Conservation (phyloP, 2,329 filamentous ascomycete species). For the Colletotrichum zoysiae region DNA sequence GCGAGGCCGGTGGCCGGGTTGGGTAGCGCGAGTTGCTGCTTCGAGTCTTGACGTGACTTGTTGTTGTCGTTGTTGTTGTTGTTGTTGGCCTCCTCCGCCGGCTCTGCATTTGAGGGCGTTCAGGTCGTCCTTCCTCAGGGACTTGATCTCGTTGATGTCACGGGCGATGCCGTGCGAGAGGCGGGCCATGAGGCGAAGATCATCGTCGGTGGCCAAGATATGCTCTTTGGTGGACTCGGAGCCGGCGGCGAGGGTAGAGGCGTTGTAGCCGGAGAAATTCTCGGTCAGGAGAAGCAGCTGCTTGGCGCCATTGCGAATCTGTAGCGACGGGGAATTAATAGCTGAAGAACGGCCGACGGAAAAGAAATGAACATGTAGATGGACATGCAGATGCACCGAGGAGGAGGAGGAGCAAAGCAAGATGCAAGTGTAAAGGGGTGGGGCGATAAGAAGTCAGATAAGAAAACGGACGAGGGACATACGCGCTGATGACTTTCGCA, state of each 20-base stretch:
- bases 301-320: slow-evolving; percentile 34
- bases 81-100: not conserved
- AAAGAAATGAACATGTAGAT: too few relatives aligned
- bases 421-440: not conserved
- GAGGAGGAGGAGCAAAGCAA: not conserved
- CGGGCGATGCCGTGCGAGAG: slow-evolving; percentile 38
- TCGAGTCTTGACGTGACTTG: not conserved
- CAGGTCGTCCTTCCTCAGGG: slow-evolving; percentile 18
- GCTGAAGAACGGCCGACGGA: not conserved
- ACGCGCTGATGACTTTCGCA: slow-evolving; percentile 39
- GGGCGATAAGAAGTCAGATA: not conserved
- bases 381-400: not conserved
- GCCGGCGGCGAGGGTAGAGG: slow-evolving; percentile 4
- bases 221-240: slow-evolving; percentile 15
- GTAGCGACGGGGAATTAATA: rapidly evolving
- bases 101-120: not conserved
- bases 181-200: slow-evolving; percentile 32
- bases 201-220: slow-evolving; percentile 17
- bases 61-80: too few relatives aligned
- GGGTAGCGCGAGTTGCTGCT: not conserved
- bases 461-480: not conserved
- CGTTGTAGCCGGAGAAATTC: slow-evolving; percentile 13
- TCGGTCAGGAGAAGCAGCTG: slow-evolving; percentile 32
- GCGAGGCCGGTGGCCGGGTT: slow-evolving; percentile 47
- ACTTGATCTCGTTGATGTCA: slow-evolving; percentile 31